A percentile compares a stretch with the other conserved stretches of the same genome.
Conservation (phyloP, 2,329 filamentous ascomycete genomes). For the Microascus cirrosus region DNA sequence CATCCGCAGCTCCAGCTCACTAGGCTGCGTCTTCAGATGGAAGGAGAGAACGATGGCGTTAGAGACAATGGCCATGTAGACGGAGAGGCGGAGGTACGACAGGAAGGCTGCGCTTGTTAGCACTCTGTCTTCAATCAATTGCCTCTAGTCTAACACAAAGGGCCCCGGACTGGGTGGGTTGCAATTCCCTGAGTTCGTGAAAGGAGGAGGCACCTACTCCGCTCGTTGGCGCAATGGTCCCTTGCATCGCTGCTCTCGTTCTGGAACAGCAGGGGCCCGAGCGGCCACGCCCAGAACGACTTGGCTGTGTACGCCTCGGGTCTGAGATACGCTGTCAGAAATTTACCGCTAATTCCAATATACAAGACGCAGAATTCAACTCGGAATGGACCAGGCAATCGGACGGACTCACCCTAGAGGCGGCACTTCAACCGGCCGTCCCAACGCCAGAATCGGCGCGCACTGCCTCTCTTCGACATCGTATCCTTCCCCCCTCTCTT, state of each 20-base stretch:
- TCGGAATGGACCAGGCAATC: neutral
- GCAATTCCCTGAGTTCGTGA: neutral
- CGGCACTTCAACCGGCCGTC: neutral
- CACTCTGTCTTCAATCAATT: neutral
- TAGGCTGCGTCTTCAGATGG: slow-evolving; percentile 68
- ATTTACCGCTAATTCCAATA: neutral
- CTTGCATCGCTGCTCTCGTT: slow-evolving; percentile 65
- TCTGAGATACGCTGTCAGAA: neutral
- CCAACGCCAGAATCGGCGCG: neutral
- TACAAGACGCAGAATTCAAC: neutral
- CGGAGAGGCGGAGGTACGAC: slow-evolving; percentile 77
- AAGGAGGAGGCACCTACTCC: slow-evolving; percentile 32
- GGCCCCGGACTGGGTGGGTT: too few relatives aligned
- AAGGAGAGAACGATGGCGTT: slow-evolving; percentile 90
- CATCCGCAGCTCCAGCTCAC: slow-evolving; percentile 59
- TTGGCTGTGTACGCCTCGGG: neutral
- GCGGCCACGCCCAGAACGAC: slow-evolving; percentile 48
- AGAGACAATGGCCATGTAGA: slow-evolving; percentile 85
- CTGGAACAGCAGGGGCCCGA: slow-evolving; percentile 60
- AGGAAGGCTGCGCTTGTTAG: slow-evolving; percentile 49
- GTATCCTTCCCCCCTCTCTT: neutral
- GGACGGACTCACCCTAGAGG: neutral
- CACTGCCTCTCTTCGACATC: neutral
- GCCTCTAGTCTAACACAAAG: neutral
- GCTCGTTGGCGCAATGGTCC: slow-evolving; percentile 70